Conservation (phyloP, 129 eudicot species). For the Mikania micrantha region DNA sequence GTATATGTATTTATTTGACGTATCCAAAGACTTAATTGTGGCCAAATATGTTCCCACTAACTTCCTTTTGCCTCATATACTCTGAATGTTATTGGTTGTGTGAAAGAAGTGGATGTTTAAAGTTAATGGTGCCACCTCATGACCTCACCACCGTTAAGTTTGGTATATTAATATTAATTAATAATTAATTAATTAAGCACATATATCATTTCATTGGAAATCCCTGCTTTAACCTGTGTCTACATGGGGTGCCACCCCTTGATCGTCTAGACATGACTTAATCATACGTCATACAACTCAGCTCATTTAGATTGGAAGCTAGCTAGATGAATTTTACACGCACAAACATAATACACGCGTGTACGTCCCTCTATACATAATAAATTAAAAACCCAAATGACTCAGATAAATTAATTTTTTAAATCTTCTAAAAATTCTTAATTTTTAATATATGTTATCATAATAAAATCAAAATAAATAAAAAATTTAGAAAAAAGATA, state of each 20-base stretch:
- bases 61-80: slow-evolving; percentile 1
- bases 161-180: not conserved
- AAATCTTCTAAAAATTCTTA: no score
- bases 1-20: not conserved
- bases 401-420: no score
- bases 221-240: not conserved
- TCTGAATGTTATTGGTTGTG: slow-evolving; percentile 17
- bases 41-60: slow-evolving; percentile 22
- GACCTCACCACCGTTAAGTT: not conserved
- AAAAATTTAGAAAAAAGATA: no score
- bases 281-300: not conserved
- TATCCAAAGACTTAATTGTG: slow-evolving; percentile 19
- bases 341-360: no score
- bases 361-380: no score
- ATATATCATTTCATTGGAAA: not conserved
- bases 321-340: no score
- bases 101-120: slow-evolving; percentile 10
- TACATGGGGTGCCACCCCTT: not conserved
- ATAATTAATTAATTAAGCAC: no score
- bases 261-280: not conserved
- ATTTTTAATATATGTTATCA: no score
- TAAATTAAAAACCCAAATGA: no score
- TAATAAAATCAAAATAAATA: no score
- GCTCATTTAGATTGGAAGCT: not conserved
- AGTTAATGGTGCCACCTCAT: slow-evolving; percentile 6